Percentiles rank a stretch among this genome's conserved stretches.
Conservation (phyloP, 1,139 yeast species). For the Kurtzmaniella quercitrusa region DNA sequence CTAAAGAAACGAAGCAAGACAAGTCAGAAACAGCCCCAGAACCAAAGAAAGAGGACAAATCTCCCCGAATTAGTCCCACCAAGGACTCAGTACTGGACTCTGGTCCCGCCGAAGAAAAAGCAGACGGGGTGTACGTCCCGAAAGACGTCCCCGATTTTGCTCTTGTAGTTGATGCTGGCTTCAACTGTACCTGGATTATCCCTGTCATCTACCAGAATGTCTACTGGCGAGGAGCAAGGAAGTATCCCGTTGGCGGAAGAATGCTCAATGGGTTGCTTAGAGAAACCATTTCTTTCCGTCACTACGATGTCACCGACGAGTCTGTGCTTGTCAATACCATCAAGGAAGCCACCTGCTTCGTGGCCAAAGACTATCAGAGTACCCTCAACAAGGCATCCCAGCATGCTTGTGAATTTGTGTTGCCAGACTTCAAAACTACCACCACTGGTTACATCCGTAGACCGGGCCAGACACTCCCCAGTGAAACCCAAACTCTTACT, state of each 20-base stretch:
- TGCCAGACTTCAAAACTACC: constrained; percentile 85
- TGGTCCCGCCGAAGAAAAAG: background rate
- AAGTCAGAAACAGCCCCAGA: background rate
- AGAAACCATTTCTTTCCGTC: constrained; percentile 84
- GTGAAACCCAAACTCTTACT: constrained; percentile 60
- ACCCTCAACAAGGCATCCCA: constrained; percentile 36
- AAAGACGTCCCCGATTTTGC: constrained; percentile 41
- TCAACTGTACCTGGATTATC: constrained; percentile 78
- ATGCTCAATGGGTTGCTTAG: constrained; percentile 75
- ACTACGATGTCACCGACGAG: constrained; percentile 92
- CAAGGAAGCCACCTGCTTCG: constrained; percentile 76
- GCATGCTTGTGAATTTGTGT: constrained; percentile 56
- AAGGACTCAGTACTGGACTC: background rate
- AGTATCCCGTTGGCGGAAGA: constrained; percentile 81
- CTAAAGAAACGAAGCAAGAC: no score
- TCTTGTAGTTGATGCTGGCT: constrained; percentile 84
- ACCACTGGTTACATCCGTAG: constrained; percentile 55
- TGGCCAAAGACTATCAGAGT: constrained; percentile 60
- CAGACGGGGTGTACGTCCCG: background rate
- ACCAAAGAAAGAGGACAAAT: background rate
- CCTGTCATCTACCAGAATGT: constrained; percentile 82
- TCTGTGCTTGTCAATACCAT: constrained; percentile 79
- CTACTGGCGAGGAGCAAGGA: constrained; percentile 72
- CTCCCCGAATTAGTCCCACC: background rate
- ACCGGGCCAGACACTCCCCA: constrained; percentile 16